phyloP scores from a whole-genome alignment of 2,329 filamentous ascomycete genomes.

The Aspergillus sclerotialis region DNA sequence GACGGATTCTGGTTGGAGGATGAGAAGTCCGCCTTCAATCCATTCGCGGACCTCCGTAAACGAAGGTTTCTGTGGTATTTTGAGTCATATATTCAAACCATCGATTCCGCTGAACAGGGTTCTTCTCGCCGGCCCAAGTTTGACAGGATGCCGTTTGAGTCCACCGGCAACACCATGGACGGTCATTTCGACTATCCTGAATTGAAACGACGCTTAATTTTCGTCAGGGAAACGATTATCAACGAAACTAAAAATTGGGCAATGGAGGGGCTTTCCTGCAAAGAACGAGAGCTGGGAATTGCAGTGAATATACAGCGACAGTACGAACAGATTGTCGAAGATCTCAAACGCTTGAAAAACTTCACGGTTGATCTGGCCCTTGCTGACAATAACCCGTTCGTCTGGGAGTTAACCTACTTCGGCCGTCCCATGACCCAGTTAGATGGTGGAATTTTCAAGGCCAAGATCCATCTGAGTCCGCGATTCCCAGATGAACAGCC shows the following conservation, averaged over 20 bases:
- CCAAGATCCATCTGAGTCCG: constrained; percentile 72
- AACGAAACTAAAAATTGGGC: constrained; percentile 68
- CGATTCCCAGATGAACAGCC: constrained; percentile 85
- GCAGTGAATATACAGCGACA: constrained; percentile 77
- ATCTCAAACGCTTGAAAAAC: constrained; percentile 63
- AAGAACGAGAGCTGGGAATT: constrained; percentile 63
- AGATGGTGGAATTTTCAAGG: constrained; percentile 81
- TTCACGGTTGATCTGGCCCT: constrained; percentile 69
- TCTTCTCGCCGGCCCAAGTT: constrained; percentile 61
- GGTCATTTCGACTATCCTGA: constrained; percentile 76
- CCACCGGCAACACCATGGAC: constrained; percentile 69
- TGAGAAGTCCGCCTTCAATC: constrained; percentile 59
- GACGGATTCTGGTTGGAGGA: constrained; percentile 41
- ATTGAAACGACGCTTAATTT: constrained; percentile 61
- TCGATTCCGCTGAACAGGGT: constrained; percentile 50
- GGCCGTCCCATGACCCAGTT: constrained; percentile 88
- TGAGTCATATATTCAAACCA: constrained; percentile 70
- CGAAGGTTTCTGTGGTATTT: constrained; percentile 94
- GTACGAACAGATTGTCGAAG: constrained; percentile 71
- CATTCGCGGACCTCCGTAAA: constrained; percentile 86
- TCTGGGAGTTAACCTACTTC: constrained; percentile 85
- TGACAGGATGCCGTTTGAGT: constrained; percentile 82
- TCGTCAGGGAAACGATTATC: constrained; percentile 64
- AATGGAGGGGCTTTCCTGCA: constrained; percentile 56
- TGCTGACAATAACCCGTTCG: constrained; percentile 75